Evolutionary conservation across 2,329 filamentous ascomycete species (phyloP).

Genomic region (Sordariomycetes sp.): DNA sequence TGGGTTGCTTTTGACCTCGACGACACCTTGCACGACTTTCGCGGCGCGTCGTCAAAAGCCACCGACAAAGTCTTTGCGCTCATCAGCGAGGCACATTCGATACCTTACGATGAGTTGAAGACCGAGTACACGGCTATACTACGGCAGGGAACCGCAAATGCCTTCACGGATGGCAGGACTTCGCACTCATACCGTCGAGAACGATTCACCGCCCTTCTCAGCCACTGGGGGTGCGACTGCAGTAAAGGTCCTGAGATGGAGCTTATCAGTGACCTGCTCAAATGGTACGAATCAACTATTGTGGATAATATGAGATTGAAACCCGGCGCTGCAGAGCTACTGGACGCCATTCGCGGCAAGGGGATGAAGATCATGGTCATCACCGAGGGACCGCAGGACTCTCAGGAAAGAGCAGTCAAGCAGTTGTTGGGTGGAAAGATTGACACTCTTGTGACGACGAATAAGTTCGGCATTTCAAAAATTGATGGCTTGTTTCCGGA

Average conservation of each 20-base stretch:
- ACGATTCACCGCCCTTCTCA: constrained; percentile 23
- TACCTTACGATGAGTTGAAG: constrained; percentile 9
- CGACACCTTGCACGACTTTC: constrained; percentile 37
- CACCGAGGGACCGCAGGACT: constrained; percentile 37
- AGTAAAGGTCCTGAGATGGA: too few species aligned
- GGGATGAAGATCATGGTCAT: constrained; percentile 31
- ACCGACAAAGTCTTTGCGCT: constrained; percentile 18
- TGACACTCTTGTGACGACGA: constrained; percentile 21
- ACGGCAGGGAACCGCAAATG: constrained; percentile 20
- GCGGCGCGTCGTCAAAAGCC: constrained; percentile 25
- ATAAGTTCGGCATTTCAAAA: constrained; percentile 17
- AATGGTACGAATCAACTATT: constrained; percentile 20
- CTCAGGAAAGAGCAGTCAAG: constrained; percentile 32
- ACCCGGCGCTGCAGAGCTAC: constrained; percentile 21
- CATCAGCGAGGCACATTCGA: constrained; percentile 13
- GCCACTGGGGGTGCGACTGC: too few species aligned
- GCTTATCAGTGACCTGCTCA: constrained; percentile 11
- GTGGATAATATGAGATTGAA: constrained; percentile 21
- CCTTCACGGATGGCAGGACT: constrained; percentile 33
- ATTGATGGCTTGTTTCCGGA: constrained; percentile 14
- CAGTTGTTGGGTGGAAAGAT: constrained; percentile 14
- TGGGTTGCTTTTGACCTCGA: constrained; percentile 40
- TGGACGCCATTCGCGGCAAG: constrained; percentile 19
- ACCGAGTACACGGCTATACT: constrained; percentile 23
- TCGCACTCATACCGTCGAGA: constrained; percentile 32